phyloP scores from a whole-genome alignment of 2,329 filamentous ascomycete genomes.

The Ophiosphaerella korrae region DNA sequence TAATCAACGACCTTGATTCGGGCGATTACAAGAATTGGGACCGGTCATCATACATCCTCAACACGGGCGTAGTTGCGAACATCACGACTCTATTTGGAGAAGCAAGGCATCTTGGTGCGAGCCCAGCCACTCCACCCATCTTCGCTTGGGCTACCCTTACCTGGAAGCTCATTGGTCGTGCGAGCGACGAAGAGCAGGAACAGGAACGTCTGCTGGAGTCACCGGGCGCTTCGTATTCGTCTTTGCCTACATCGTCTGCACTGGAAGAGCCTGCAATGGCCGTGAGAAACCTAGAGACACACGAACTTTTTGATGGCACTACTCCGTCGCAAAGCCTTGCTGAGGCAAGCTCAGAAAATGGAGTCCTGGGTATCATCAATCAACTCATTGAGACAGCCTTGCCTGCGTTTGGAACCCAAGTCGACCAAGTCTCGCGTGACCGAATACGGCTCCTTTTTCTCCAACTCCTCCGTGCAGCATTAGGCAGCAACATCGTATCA shows the following conservation, averaged over 20 bases:
- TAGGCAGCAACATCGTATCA: conserved; percentile 63
- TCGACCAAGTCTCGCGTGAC: conserved; percentile 62
- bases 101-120: conserved; percentile 58
- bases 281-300: conserved; percentile 26
- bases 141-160: conserved; percentile 80
- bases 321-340: conserved; percentile 34
- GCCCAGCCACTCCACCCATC: conserved; percentile 72
- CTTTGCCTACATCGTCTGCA: conserved; percentile 19
- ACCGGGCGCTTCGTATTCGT: conserved; percentile 14
- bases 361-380: conserved; percentile 32
- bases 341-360: conserved; percentile 27
- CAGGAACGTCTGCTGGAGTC: conserved; percentile 35
- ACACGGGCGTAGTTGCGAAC: conserved; percentile 70
- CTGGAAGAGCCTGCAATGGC: conserved; percentile 36
- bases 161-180: conserved; percentile 31
- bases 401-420: conserved; percentile 53
- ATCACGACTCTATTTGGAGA: conserved; percentile 73
- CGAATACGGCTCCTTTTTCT: conserved; percentile 69
- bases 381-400: conserved; percentile 32
- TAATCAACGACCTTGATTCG: conserved; percentile 55
- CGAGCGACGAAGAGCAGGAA: conserved; percentile 30
- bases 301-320: conserved; percentile 34
- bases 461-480: conserved; percentile 71
- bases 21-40: conserved; percentile 34
- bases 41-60: conserved; percentile 67